Conservation (phyloP, 805 yeast genomes). For the Priceomyces fermenticarens region DNA sequence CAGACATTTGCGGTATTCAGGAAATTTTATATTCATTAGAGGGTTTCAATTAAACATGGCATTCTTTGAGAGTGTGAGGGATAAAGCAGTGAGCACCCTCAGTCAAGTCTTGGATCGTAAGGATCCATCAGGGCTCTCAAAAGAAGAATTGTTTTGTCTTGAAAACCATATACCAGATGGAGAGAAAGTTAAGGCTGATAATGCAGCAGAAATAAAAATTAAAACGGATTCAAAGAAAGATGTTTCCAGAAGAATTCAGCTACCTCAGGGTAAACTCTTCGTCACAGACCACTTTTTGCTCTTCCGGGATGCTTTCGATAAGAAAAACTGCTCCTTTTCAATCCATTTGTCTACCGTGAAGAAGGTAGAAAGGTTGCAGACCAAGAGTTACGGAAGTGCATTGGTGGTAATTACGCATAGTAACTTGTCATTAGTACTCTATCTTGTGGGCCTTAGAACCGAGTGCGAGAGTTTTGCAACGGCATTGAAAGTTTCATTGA, state of each 20-base stretch:
- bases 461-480: conserved; percentile 80
- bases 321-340: conserved; percentile 61
- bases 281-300: conserved; percentile 74
- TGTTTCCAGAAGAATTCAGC: conserved; percentile 16
- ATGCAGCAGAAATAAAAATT: conserved; percentile 55
- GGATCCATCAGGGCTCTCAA: conserved; percentile 45
- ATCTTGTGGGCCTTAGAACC: conserved; percentile 75
- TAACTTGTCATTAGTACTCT: conserved; percentile 59
- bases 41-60: conserved; percentile 33
- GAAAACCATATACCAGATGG: conserved; percentile 70
- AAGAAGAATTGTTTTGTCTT: conserved; percentile 67
- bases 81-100: conserved; percentile 45
- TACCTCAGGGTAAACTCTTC: conserved; percentile 61
- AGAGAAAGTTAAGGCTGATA: conserved; percentile 64
- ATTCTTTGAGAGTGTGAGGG: conserved; percentile 46
- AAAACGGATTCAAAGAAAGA: conserved; percentile 22
- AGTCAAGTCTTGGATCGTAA: conserved; percentile 43
- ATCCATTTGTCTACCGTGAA: conserved; percentile 75
- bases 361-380: conserved; percentile 82
- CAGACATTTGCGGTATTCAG: too few species aligned
- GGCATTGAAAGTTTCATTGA: conserved; percentile 57
- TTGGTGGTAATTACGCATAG: conserved; percentile 68
- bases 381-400: conserved; percentile 74
- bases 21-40: not conserved
- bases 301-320: conserved; percentile 70